Evolutionary conservation across 345 rosid genomes (phyloP).

Genomic region (Ceriops zippeliana): DNA sequence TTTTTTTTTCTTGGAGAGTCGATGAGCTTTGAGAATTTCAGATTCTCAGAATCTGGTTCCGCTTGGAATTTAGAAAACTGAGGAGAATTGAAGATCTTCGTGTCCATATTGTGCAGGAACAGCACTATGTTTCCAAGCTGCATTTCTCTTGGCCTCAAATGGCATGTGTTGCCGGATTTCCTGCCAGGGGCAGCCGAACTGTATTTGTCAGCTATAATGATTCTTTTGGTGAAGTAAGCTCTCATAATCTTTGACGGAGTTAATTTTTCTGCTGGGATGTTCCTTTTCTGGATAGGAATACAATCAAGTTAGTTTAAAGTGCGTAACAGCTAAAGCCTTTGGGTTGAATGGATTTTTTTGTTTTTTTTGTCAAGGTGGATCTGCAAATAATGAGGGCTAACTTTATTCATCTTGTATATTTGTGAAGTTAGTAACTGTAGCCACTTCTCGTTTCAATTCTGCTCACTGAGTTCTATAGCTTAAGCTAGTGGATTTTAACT

Average conservation of each 20-base stretch:
- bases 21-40: not conserved
- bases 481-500: no score
- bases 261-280: no score
- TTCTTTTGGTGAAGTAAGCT: conserved; percentile 45
- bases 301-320: not conserved
- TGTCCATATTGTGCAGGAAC: conserved; percentile 56
- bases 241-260: not conserved
- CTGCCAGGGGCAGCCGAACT: conserved; percentile 65
- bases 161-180: conserved; percentile 61
- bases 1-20: no score
- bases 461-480: no score
- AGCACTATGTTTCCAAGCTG: conserved; percentile 75
- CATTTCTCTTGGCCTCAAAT: conserved; percentile 85
- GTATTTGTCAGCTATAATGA: conserved; percentile 65
- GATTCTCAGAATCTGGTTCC: not conserved
- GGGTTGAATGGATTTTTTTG: no score
- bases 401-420: not conserved
- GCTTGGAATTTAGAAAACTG: conserved; percentile 4
- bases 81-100: not conserved
- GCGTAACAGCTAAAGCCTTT: no score
- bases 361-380: not conserved
- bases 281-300: no score
- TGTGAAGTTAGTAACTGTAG: not conserved
- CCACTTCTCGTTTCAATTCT: not conserved
- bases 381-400: not conserved